Conservation (phyloP, 2,329 filamentous ascomycete genomes). For the Simplicillium aogashimaense region DNA sequence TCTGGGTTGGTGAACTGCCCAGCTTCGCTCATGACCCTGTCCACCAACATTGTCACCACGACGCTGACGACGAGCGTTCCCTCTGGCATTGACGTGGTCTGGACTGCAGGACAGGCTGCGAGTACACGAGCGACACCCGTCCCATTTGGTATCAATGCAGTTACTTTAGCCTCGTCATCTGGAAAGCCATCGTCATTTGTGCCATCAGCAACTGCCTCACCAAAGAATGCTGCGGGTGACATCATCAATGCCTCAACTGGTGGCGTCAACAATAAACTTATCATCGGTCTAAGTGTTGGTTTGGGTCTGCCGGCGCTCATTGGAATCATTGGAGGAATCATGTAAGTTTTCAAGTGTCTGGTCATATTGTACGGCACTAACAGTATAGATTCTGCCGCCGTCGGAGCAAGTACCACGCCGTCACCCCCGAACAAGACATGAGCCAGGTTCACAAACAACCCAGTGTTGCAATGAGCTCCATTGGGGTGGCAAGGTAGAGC, state of each 20-base stretch:
- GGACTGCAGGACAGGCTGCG: constrained; percentile 22
- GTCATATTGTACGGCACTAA: neutral
- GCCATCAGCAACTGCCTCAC: constrained; percentile 16
- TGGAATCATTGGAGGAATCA: constrained; percentile 15
- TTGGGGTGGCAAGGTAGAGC: too few relatives aligned
- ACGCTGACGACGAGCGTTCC: constrained; percentile 30
- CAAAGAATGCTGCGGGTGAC: constrained; percentile 4
- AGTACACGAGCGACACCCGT: constrained; percentile 21
- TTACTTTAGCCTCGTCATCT: constrained; percentile 24
- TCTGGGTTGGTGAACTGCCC: constrained; percentile 39
- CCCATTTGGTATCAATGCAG: constrained; percentile 30
- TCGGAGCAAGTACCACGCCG: neutral
- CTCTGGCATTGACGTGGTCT: constrained; percentile 25
- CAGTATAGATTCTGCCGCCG: neutral
- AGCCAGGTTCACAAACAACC: too few relatives aligned
- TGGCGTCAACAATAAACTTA: constrained; percentile 31
- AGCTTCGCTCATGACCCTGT: constrained; percentile 34
- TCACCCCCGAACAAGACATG: too few relatives aligned
- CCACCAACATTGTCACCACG: constrained; percentile 23
- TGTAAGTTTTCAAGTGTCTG: constrained; percentile 16
- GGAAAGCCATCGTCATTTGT: constrained; percentile 35
- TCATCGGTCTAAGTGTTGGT: constrained; percentile 38
- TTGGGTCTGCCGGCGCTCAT: constrained; percentile 29
- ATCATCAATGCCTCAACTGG: constrained; percentile 14
- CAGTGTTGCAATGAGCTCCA: too few relatives aligned